A percentile compares a stretch with the other conserved stretches of the same genome.
Conservation (phyloP, 2,329 filamentous ascomycete species). For the Bipolaris sorokiniana region DNA sequence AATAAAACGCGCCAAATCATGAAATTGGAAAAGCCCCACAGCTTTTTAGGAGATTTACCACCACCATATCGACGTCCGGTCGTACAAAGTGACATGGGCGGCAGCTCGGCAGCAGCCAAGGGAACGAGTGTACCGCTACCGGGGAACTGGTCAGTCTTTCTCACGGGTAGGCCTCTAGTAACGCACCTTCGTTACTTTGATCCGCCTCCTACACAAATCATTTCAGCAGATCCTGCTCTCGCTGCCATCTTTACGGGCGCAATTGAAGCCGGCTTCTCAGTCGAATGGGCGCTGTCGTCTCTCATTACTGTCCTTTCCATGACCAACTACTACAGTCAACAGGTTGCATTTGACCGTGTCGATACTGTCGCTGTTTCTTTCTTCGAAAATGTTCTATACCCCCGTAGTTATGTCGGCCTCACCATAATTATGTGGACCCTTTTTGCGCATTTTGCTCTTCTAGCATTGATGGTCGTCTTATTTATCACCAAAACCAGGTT, state of each 20-base stretch:
- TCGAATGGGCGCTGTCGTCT: constrained; percentile 18
- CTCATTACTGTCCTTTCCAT: constrained; percentile 17
- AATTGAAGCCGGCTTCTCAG: background rate
- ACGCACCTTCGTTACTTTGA: background rate
- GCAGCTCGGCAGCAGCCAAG: constrained; percentile 1
- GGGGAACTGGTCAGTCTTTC: constrained; percentile 9
- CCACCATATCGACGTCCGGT: constrained; percentile 3
- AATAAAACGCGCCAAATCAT: constrained; percentile 2
- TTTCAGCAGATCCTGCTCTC: constrained; percentile 15
- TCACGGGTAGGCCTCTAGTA: constrained; percentile 4
- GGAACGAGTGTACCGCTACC: constrained; percentile 5
- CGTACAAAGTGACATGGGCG: constrained; percentile 9
- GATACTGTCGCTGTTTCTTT: constrained; percentile 10
- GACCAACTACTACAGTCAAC: constrained; percentile 20
- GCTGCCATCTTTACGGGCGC: constrained; percentile 11
- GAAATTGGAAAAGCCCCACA: constrained; percentile 7
- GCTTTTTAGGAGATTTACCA: background rate
- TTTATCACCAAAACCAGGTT: constrained; percentile 12
- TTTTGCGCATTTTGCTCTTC: constrained; percentile 3
- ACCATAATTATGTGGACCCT: constrained; percentile 6
- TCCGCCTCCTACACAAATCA: background rate
- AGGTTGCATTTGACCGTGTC: constrained; percentile 13
- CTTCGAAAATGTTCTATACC: constrained; percentile 13
- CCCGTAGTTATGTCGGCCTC: constrained; percentile 4
- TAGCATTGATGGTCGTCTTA: constrained; percentile 3